Conservation (phyloP, 73 alveolate genomes). For the Effrenium voratum region DNA sequence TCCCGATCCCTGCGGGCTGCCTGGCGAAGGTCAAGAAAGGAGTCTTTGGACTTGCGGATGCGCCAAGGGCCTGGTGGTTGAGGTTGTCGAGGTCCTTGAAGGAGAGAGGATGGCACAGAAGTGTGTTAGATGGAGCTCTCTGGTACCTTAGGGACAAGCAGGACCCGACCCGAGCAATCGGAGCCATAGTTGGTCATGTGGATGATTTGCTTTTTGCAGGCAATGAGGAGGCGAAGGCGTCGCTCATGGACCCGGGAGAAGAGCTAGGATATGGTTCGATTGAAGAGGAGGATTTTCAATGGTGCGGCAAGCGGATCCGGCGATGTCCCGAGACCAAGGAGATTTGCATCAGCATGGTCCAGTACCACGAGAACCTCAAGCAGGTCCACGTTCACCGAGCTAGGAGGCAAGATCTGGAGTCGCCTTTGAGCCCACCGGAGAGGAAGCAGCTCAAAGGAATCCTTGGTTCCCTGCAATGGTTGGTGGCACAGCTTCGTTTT, state of each 20-base stretch:
- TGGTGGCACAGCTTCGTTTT: background rate
- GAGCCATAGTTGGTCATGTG: conserved; percentile 23
- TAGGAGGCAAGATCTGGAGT: background rate
- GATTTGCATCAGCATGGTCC: background rate
- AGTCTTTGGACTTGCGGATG: background rate
- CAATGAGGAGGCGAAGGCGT: background rate
- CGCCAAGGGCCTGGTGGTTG: conserved; percentile 9
- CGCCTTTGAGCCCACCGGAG: background rate
- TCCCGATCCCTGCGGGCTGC: background rate
- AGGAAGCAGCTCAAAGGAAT: background rate
- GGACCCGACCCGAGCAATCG: background rate
- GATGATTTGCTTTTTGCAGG: conserved; percentile 30
- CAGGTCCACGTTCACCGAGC: background rate
- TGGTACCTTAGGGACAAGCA: background rate
- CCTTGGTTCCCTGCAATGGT: conserved; percentile 17
- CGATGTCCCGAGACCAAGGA: background rate
- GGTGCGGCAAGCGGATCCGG: conserved; percentile 24
- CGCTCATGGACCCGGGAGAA: conserved; percentile 3
- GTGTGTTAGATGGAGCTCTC: background rate
- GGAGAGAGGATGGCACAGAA: background rate
- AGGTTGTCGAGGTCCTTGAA: background rate
- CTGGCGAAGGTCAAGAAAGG: background rate
- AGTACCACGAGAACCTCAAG: conserved; percentile 13
- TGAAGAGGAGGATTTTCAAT: background rate
- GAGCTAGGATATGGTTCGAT: conserved; percentile 25